Evolutionary conservation across 768 basidiomycete genomes (phyloP), one percentile per base, ranked within the genome.

Genomic region (Leccinum ochraceum): DNA sequence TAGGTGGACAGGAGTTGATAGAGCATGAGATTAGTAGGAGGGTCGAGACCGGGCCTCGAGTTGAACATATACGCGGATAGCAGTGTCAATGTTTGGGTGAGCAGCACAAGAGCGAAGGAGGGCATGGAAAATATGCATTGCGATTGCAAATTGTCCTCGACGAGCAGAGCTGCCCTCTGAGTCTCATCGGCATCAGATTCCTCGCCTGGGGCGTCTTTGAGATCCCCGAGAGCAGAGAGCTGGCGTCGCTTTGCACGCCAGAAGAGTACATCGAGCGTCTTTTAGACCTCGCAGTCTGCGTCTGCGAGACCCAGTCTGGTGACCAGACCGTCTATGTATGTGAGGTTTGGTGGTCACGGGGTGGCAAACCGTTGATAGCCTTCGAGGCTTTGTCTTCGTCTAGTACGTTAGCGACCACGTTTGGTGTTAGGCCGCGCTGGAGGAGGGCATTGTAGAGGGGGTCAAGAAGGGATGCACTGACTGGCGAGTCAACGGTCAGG

Each of bases 371-470:
- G 28, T 28, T 28, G 28, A 28, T 28, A 28, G 28, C 28, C 28
- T 28, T 28, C 8, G 0, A 28, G 28, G 28, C 28, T 28, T 28
- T 28, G 28, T 28, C 28, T 28, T 8, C 28, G 7, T 8, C 28
- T 0, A 8, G 8, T 28, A 28, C 28, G 28, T 28, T 28, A 28
- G 28, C 28, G 49, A 71, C 65, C 13, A 75, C 58, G 57, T 87
- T 87, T 9, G 95, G 93, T 0, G 82, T 67, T 6, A 94, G 70
- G 17, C 83, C 81, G 32, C 75, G 79, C 28, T 79, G 75, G 59
- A 94, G 75, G 80, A 95, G 85, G 53, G 84, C 78, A 64, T 91
- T 83, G 76, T 95, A 95, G 3, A 86, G 80, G 53, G 86, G 82
- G 56, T 90, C 71, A 39, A 93, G 74, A 46, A 80, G 69, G 0